These are phyloP conservation scores for Zygnema circumcarinatum DNA, from an alignment of 139 green algal genomes.

Conservation along the genomic window DNA sequence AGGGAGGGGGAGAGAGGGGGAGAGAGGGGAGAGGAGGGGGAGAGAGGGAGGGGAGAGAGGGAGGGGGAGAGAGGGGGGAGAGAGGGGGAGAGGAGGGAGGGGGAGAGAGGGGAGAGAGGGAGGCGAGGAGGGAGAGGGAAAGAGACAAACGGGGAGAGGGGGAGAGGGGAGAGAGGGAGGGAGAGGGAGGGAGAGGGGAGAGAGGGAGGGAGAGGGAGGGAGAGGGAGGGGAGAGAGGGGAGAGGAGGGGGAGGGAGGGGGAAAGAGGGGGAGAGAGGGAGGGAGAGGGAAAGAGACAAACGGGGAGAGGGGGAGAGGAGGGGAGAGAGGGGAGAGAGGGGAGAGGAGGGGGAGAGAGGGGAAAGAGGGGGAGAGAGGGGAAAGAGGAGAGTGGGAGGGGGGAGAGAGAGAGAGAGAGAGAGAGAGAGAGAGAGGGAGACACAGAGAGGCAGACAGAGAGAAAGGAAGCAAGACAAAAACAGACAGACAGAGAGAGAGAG, in stretches of 20 bases:
- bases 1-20: too few species aligned
- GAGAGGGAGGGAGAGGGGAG: not conserved
- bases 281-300: slow-evolving; percentile 2
- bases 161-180: too few species aligned
- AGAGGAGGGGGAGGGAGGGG: not conserved
- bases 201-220: not conserved
- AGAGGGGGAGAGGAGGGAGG: too few species aligned
- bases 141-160: too few species aligned
- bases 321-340: not conserved
- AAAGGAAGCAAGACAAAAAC: not conserved
- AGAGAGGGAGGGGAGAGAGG: too few species aligned
- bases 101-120: too few species aligned
- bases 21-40: too few species aligned
- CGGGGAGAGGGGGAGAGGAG: not conserved
- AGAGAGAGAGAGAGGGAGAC: not conserved
- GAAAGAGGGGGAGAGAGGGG: not conserved
- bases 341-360: not conserved
- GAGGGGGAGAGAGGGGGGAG: too few species aligned
- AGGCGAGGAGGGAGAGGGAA: too few species aligned
- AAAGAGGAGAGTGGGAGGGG: not conserved
- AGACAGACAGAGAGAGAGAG: not conserved
- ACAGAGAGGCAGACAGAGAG: not conserved
- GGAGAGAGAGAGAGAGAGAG: not conserved
- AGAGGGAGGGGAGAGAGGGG: not conserved
- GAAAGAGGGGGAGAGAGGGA: slow-evolving; percentile 1